phyloP scores from a whole-genome alignment of 352 stramenopile genomes.

The Globisporangium ultimum region DNA sequence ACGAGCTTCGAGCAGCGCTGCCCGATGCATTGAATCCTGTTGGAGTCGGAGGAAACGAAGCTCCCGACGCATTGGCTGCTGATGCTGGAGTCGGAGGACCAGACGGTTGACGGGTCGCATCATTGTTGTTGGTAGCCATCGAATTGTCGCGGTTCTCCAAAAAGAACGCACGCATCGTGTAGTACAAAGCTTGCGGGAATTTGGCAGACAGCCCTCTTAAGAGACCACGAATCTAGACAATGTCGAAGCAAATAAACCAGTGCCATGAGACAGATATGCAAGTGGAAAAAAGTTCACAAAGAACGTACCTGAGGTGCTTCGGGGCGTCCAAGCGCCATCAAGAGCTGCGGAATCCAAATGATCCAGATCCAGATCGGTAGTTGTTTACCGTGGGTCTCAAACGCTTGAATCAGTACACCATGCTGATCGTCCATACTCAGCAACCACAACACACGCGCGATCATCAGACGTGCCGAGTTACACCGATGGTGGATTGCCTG shows the following conservation, averaged over 20 bases:
- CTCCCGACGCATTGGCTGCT: neutral
- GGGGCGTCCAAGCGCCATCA: conserved; percentile 92
- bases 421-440: conserved; percentile 86
- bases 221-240: conserved; percentile 67
- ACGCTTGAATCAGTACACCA: conserved; percentile 74
- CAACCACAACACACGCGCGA: conserved; percentile 90
- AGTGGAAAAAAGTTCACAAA: conserved; percentile 1
- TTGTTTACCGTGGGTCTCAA: conserved; percentile 93
- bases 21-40: conserved; percentile 1
- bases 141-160: conserved; percentile 95
- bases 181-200: conserved; percentile 98
- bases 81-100: conserved; percentile 11
- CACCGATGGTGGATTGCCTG: conserved; percentile 90
- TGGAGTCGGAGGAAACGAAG: conserved; percentile 8
- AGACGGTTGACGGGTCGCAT: conserved; percentile 14
- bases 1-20: conserved; percentile 6
- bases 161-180: conserved; percentile 97
- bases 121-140: conserved; percentile 40
- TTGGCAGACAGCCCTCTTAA: conserved; percentile 84
- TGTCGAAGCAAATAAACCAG: neutral
- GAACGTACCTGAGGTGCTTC: conserved; percentile 78
- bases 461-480: conserved; percentile 86
- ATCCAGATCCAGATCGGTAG: conserved; percentile 99
- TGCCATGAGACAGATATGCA: neutral
- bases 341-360: conserved; percentile 97